These are phyloP conservation scores for Chalara sp. DNA, from an alignment of 2,329 filamentous ascomycete species.

Conservation along the genomic window DNA sequence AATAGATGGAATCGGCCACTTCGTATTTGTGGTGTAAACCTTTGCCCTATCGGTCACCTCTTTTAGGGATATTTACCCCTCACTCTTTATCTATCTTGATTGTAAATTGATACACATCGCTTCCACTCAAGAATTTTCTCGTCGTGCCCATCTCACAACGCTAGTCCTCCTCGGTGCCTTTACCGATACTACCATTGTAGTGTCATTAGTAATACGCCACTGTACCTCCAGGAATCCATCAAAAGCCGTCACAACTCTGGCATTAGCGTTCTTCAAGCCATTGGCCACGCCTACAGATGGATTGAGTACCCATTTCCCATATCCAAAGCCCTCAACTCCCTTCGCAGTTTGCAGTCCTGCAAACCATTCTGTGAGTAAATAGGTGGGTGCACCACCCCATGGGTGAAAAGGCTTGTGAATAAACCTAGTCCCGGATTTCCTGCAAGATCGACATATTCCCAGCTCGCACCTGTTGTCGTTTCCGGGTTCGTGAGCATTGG, in stretches of 20 bases:
- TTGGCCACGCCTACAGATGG: slow-evolving; percentile 21
- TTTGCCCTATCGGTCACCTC: too few species aligned
- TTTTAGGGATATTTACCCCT: not conserved
- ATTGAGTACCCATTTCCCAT: not conserved
- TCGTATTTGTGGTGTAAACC: too few species aligned
- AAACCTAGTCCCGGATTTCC: slow-evolving; percentile 33
- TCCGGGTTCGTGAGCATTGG: slow-evolving; percentile 32
- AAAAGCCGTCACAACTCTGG: slow-evolving; percentile 3
- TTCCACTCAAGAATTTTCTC: not conserved
- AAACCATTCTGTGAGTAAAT: slow-evolving; percentile 33
- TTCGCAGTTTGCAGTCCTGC: slow-evolving; percentile 20
- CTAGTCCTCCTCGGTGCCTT: not conserved
- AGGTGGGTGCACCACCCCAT: slow-evolving; percentile 39
- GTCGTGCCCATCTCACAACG: not conserved
- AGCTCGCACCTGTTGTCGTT: slow-evolving; percentile 33
- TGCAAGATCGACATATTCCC: slow-evolving; percentile 37
- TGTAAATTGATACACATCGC: not conserved
- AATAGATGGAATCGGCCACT: too few species aligned
- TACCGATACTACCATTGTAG: not conserved
- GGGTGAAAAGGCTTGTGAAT: slow-evolving; percentile 37
- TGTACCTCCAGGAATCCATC: not conserved
- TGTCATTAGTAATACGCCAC: not conserved
- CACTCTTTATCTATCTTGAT: not conserved
- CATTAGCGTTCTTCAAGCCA: slow-evolving; percentile 20
- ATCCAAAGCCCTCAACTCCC: not conserved